phyloP scores from a whole-genome alignment of 306 rosid species.

The Coriaria nepalensis region DNA sequence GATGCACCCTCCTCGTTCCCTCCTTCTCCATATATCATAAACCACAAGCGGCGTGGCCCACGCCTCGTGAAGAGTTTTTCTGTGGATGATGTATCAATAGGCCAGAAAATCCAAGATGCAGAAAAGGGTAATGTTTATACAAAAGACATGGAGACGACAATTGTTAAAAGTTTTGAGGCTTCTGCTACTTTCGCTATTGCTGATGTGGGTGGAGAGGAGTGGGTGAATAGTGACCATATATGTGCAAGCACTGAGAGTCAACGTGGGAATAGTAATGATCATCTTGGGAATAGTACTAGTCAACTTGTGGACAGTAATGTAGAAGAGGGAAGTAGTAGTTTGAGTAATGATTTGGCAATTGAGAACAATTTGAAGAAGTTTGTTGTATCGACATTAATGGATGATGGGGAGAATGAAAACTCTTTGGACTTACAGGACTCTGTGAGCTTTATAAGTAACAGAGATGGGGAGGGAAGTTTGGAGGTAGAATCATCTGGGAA shows the following conservation, averaged over 20 bases:
- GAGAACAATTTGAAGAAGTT: slow-evolving; percentile 19
- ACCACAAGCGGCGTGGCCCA: slow-evolving; percentile 96
- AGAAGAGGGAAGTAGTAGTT: slow-evolving; percentile 19
- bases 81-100: slow-evolving; percentile 34
- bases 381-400: slow-evolving; percentile 1
- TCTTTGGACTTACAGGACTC: slow-evolving; percentile 70
- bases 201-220: slow-evolving; percentile 27
- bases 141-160: slow-evolving; percentile 20
- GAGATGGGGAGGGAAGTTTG: slow-evolving; percentile 67
- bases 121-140: slow-evolving; percentile 16
- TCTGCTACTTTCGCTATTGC: slow-evolving; percentile 22
- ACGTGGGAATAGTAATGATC: slow-evolving; percentile 15
- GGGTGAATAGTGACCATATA: slow-evolving; percentile 21
- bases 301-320: slow-evolving; percentile 11
- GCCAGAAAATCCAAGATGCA: slow-evolving; percentile 15
- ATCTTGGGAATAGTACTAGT: slow-evolving; percentile 4
- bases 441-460: slow-evolving; percentile 51
- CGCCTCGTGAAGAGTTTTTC: slow-evolving; percentile 72
- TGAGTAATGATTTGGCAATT: slow-evolving; percentile 16
- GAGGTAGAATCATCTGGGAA: slow-evolving; percentile 27
- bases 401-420: slow-evolving; percentile 37
- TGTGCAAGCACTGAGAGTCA: slow-evolving; percentile 16
- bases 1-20: slow-evolving; percentile 77
- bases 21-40: slow-evolving; percentile 83
- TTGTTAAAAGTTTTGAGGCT: slow-evolving; percentile 29